Conservation (phyloP, 108 stramenopile species). For the Parmales sp. region DNA sequence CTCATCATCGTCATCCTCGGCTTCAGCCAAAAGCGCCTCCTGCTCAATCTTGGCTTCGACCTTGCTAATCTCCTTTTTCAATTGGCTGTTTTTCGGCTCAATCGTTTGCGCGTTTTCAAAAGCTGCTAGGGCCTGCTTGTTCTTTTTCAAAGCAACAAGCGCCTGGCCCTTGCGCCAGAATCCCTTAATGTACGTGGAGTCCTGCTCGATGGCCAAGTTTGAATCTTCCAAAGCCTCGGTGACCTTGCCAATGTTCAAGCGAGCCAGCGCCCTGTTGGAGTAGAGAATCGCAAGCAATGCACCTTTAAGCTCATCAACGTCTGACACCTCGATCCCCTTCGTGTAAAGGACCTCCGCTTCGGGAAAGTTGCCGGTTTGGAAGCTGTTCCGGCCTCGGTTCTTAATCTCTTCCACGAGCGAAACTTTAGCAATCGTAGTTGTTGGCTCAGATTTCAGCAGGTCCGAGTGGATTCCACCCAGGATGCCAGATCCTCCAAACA, state of each 20-base stretch:
- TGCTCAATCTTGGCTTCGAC: conserved; percentile 38
- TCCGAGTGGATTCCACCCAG: too few species aligned
- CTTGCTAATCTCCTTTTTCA: conserved; percentile 48
- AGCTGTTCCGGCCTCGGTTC: conserved; percentile 51
- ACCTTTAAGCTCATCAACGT: conserved; percentile 10
- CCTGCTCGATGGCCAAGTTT: conserved; percentile 31
- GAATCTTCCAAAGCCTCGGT: conserved; percentile 35
- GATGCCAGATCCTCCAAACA: too few species aligned
- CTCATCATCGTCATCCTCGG: conserved; percentile 3
- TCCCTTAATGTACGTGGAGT: conserved; percentile 60
- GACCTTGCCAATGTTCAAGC: conserved; percentile 47
- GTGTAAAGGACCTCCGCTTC: conserved; percentile 59
- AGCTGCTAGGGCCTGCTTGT: conserved; percentile 42
- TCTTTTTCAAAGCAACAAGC: conserved; percentile 30
- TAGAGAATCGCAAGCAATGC: conserved; percentile 39
- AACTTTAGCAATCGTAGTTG: conserved; percentile 28
- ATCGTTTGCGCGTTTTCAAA: conserved; percentile 41
- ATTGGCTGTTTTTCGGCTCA: conserved; percentile 60
- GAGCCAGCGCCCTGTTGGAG: conserved; percentile 55
- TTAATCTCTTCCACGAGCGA: conserved; percentile 66
- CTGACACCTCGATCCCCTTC: conserved; percentile 47
- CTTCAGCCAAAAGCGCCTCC: conserved; percentile 23
- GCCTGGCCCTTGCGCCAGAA: conserved; percentile 70
- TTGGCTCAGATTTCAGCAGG: not conserved
- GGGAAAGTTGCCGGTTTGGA: conserved; percentile 45